Percentiles rank a stretch among this genome's conserved stretches.
These are phyloP conservation scores for Metschnikowia colocasiae DNA, from an alignment of 805 yeast species.

Conservation along the genomic window DNA sequence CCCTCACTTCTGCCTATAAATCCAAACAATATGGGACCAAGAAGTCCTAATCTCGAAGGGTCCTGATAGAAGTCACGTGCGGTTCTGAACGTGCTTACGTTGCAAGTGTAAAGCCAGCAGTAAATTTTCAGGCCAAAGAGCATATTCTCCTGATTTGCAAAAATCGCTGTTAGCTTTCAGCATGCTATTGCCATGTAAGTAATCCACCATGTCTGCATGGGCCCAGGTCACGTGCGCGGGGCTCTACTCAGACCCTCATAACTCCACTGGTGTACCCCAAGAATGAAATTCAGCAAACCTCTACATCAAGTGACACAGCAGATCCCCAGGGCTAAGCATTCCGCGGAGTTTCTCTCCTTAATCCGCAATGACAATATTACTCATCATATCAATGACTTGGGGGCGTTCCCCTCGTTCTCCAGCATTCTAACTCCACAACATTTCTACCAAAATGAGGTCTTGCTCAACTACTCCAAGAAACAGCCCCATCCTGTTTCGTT, in stretches of 20 bases:
- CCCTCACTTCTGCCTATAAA: too few species aligned
- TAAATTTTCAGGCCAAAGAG: too few species aligned
- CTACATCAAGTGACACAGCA: slow-evolving; percentile 3
- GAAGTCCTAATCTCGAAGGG: too few species aligned
- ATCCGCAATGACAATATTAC: slow-evolving; percentile 29
- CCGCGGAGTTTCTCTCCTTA: slow-evolving; percentile 33
- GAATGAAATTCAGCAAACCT: not conserved
- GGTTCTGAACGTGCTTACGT: too few species aligned
- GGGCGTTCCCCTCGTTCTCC: slow-evolving; percentile 41
- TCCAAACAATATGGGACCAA: too few species aligned
- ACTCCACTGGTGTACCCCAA: not conserved
- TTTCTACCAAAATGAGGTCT: slow-evolving; percentile 76
- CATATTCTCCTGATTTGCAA: too few species aligned
- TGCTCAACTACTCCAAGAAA: slow-evolving; percentile 58
- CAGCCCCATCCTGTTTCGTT: slow-evolving; percentile 86
- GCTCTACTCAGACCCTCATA: not conserved
- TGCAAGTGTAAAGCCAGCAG: too few species aligned
- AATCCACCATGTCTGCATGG: not conserved
- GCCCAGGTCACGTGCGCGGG: slow-evolving; percentile 1
- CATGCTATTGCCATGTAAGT: too few species aligned
- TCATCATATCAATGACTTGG: slow-evolving; percentile 31
- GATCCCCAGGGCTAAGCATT: slow-evolving; percentile 30
- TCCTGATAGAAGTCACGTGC: too few species aligned
- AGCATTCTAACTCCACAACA: slow-evolving; percentile 58
- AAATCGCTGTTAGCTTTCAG: too few species aligned